Base-by-base conservation (phyloP, 2,329 filamentous ascomycete species). In the Diaporthe destruens region DNA sequence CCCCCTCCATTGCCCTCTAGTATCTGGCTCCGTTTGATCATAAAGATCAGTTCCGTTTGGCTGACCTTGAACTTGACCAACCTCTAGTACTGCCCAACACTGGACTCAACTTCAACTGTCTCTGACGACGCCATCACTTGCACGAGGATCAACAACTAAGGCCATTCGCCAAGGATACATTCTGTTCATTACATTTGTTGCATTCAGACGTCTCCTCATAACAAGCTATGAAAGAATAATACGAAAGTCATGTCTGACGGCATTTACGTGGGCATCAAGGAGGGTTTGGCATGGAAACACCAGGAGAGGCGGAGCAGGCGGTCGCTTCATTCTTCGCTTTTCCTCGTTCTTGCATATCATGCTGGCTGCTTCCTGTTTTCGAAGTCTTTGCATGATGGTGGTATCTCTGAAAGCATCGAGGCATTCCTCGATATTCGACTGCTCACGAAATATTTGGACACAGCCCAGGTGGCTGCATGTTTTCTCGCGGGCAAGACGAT, bases 31-130 rank as follows among this genome's bases (percentile, higher is more conserved):
- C 16, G 11, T 18, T 42, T 18, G 1, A 12, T 16, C 11, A 8
- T 42, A 2, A 4, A 5, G 20, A 18, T 11, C 8, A 34, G 1
- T 4, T 9, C 42, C 18, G 6, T 32, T 53, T 23, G 39, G 20
- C 68, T 61, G 20, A 61, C 29, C 12, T 42, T 53, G 3, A 39
- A 12, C 14, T 20, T 18, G 8, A 29, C 61, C 32, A 39, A 66
- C 8, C 2, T 34, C 7, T 44, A 70, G 32, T 61, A 70, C n/a
- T 70, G 68, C 32, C 68, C 68, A 5, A 29, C 3, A 5, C 29
- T 53, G 34, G n/a, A 36, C 14, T 23, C 55, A 9, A 23, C 49
- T 23, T 53, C 68, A 18, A 34, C 34, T 32, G 32, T 56, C 25
- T 23, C 36, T 3, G 25, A 16, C n/a, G n/a, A 29, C 5, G 18